These are phyloP conservation scores for Kitagawia praeruptora DNA, from an alignment of 129 eudicot genomes.

Conservation along the genomic window DNA sequence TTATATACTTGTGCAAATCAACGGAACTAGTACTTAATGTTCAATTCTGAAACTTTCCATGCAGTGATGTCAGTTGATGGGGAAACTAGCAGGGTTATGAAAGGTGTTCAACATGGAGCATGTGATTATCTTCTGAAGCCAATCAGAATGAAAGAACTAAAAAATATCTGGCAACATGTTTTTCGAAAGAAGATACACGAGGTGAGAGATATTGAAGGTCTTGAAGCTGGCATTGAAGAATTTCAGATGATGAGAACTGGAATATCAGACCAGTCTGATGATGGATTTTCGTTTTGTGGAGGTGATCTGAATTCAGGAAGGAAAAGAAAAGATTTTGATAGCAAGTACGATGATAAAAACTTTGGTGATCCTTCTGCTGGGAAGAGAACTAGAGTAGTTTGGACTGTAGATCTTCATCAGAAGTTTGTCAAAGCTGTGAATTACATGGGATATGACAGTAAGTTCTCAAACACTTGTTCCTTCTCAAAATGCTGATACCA, in stretches of 20 bases:
- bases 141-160: neutral
- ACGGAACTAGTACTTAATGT: neutral
- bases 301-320: constrained; percentile 53
- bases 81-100: constrained; percentile 3
- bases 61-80: constrained; percentile 13
- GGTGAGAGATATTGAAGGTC: constrained; percentile 17
- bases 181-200: constrained; percentile 8
- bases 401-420: constrained; percentile 17
- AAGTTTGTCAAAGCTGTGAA: constrained; percentile 11
- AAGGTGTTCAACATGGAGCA: constrained; percentile 11
- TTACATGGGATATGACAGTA: constrained; percentile 74
- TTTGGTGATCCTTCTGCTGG: neutral
- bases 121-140: constrained; percentile 10
- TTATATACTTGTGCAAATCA: neutral
- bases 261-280: constrained; percentile 53
- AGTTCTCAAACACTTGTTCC: neutral
- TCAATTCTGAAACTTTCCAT: neutral
- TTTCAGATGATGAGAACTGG: constrained; percentile 58
- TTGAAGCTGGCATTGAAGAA: constrained; percentile 59
- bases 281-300: constrained; percentile 48
- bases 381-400: constrained; percentile 6
- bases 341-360: constrained; percentile 49
- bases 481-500: neutral
- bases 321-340: constrained; percentile 67
- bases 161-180: constrained; percentile 10